phyloP scores from a whole-genome alignment of 1,139 yeast genomes.

The Geotrichum carabidarum region DNA sequence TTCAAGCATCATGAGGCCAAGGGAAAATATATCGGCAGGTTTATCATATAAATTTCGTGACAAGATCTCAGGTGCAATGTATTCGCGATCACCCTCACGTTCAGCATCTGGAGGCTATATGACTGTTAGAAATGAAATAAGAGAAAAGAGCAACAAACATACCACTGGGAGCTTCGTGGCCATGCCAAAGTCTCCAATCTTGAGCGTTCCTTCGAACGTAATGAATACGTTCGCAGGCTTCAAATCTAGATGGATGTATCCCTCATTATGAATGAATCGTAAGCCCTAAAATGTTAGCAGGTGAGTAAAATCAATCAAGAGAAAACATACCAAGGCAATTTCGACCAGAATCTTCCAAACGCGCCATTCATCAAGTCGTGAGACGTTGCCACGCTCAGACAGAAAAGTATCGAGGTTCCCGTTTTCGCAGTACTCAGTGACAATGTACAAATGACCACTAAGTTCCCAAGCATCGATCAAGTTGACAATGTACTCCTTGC shows the following conservation, averaged over 20 bases:
- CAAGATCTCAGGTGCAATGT: conserved; percentile 94
- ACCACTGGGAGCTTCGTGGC: conserved; percentile 52
- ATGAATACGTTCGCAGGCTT: conserved; percentile 94
- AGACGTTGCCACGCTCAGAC: conserved; percentile 71
- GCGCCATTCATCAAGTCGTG: conserved; percentile 84
- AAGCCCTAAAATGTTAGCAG: conserved; percentile 47
- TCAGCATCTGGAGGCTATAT: conserved; percentile 48
- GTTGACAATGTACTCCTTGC: conserved; percentile 72
- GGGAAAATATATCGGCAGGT: conserved; percentile 89
- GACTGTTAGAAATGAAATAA: conserved; percentile 43
- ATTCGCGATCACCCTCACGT: conserved; percentile 94
- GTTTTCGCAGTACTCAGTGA: conserved; percentile 94
- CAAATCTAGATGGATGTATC: conserved; percentile 77
- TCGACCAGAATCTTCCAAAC: conserved; percentile 94
- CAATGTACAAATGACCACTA: conserved; percentile 69
- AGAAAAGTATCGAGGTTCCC: conserved; percentile 82
- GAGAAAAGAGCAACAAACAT: conserved; percentile 33
- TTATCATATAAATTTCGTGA: conserved; percentile 78
- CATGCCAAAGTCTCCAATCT: conserved; percentile 81
- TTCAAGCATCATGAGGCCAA: conserved; percentile 88
- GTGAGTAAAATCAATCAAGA: neutral
- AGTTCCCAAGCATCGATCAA: conserved; percentile 85
- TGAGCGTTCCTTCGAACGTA: conserved; percentile 87
- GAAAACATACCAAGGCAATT: conserved; percentile 43
- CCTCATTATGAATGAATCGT: conserved; percentile 69